phyloP scores from a whole-genome alignment of 129 eudicot genomes.

The Helianthus tuberosus region DNA sequence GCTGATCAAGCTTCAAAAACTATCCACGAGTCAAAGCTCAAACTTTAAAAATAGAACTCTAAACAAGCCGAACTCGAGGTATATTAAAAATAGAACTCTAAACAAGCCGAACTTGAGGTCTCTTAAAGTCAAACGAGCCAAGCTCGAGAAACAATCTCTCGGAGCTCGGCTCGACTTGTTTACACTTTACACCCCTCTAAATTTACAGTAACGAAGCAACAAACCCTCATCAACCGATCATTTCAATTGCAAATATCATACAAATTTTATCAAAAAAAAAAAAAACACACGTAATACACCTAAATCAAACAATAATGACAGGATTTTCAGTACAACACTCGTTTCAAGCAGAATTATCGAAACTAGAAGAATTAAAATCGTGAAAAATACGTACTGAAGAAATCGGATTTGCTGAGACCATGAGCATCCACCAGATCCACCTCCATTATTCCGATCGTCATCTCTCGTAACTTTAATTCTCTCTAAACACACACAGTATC shows the following conservation, averaged over 20 bases:
- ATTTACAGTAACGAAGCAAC: background rate
- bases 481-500: background rate
- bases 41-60: too few species aligned
- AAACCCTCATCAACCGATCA: background rate
- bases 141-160: too few species aligned
- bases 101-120: too few species aligned
- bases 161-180: too few species aligned
- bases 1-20: too few species aligned
- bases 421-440: slow-evolving; percentile 57
- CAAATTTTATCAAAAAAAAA: background rate
- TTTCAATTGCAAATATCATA: background rate
- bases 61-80: too few species aligned
- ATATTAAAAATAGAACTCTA: too few species aligned
- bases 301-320: background rate
- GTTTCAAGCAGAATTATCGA: background rate
- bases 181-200: background rate
- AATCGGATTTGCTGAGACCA: slow-evolving; percentile 58
- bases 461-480: slow-evolving; percentile 25
- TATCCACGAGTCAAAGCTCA: too few species aligned
- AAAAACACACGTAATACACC: background rate
- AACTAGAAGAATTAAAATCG: background rate
- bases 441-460: slow-evolving; percentile 70
- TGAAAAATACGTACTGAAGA: slow-evolving; percentile 48
- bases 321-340: background rate
- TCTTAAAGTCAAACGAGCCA: background rate